phyloP scores from a whole-genome alignment of 768 basidiomycete species.

The Hydnum rufescens region DNA sequence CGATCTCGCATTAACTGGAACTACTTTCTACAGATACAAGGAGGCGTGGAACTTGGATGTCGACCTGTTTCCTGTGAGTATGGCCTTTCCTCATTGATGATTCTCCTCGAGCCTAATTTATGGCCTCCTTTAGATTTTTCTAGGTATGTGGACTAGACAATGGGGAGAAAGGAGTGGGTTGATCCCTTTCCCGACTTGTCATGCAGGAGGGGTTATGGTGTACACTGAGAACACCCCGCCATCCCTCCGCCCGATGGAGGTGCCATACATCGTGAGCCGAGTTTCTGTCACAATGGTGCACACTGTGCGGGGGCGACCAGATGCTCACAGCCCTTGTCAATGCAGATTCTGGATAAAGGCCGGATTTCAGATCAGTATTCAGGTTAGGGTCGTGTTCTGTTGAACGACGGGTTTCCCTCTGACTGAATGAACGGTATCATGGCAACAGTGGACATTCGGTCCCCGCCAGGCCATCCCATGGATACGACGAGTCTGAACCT shows the following conservation, averaged over 20 bases:
- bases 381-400: no score
- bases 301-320: no score
- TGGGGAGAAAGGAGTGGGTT: neutral
- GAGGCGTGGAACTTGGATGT: neutral
- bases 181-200: neutral
- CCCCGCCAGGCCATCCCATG: slow-evolving; percentile 1
- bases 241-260: neutral
- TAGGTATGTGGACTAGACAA: neutral
- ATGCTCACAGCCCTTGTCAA: no score
- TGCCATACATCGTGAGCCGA: no score
- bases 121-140: neutral
- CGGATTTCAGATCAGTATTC: no score
- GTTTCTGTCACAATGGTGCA: no score
- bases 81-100: neutral
- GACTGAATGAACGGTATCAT: neutral
- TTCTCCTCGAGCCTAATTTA: neutral
- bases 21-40: neutral
- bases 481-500: neutral
- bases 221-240: neutral
- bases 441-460: neutral
- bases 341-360: no score
- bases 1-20: neutral
- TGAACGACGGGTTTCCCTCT: no score
- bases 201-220: slow-evolving; percentile 1
- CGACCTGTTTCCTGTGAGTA: neutral